Conservation (phyloP, 2,329 filamentous ascomycete genomes). For the Fusarium mexicanum region DNA sequence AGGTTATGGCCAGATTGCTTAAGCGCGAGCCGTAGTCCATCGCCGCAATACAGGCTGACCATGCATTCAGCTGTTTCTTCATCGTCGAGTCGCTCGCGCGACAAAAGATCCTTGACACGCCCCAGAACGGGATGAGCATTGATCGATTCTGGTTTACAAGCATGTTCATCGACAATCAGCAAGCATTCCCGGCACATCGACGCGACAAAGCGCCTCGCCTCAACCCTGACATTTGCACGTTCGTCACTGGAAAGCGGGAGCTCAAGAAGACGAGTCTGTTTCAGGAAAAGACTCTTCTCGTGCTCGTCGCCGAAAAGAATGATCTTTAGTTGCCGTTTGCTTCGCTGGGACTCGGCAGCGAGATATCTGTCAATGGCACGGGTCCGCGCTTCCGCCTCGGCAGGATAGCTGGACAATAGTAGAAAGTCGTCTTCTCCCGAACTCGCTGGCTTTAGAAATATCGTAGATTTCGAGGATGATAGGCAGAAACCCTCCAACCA, state of each 20-base stretch:
- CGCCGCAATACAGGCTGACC: not conserved
- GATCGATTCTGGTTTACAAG: not conserved
- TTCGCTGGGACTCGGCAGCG: not conserved
- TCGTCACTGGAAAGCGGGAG: not conserved
- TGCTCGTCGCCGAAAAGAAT: not conserved
- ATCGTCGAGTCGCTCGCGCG: fast-evolving
- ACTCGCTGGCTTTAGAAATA: not conserved
- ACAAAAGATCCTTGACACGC: not conserved
- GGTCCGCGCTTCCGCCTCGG: not conserved
- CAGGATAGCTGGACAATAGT: not conserved
- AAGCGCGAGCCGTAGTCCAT: not conserved
- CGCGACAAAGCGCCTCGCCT: not conserved
- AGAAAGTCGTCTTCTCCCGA: fast-evolving
- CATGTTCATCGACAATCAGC: not conserved
- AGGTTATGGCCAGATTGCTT: not conserved
- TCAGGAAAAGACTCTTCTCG: not conserved
- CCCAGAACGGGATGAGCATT: not conserved
- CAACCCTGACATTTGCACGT: not conserved
- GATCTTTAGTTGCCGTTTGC: not conserved
- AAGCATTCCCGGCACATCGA: not conserved
- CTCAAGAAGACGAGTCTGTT: not conserved
- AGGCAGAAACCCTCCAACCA: not conserved
- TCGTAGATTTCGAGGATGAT: not conserved
- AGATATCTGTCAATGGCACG: not conserved
- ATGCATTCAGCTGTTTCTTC: not conserved